phyloP scores from a whole-genome alignment of 2,329 filamentous ascomycete species.

The Corynespora cassiicola region DNA sequence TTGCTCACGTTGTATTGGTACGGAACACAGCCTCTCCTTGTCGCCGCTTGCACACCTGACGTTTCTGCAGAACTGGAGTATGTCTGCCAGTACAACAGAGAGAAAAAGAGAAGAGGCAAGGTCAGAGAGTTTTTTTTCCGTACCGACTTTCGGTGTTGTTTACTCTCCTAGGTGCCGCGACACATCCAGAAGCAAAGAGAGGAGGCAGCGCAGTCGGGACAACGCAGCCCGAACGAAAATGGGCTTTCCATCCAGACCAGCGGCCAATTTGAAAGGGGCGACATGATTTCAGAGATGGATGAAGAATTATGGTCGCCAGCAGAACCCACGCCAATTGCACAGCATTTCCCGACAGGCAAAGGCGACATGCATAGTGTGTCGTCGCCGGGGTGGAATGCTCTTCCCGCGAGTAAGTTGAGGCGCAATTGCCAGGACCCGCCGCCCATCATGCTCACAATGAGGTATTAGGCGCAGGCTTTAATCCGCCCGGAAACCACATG shows the following conservation, averaged over 20 bases:
- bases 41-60: conserved; percentile 13
- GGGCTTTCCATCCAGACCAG: conserved; percentile 29
- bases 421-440: background rate
- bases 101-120: conserved; percentile 93
- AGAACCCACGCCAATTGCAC: conserved; percentile 40
- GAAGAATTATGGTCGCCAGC: conserved; percentile 46
- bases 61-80: conserved; percentile 75
- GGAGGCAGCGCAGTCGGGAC: conserved; percentile 33
- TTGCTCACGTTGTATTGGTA: conserved; percentile 90
- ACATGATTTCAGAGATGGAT: conserved; percentile 40
- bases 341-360: conserved; percentile 38
- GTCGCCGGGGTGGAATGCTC: conserved; percentile 36
- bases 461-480: conserved; percentile 29
- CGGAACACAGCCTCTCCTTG: conserved; percentile 29
- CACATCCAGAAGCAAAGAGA: conserved; percentile 47
- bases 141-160: no score
- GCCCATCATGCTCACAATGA: background rate
- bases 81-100: conserved; percentile 87
- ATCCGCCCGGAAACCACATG: conserved; percentile 41
- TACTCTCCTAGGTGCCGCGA: conserved; percentile 36
- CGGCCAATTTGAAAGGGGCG: conserved; percentile 32
- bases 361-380: conserved; percentile 25
- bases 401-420: conserved; percentile 32
- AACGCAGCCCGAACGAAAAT: conserved; percentile 32
- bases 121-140: conserved; percentile 69